These are phyloP conservation scores for Trichoderma asperelloides DNA, from an alignment of 495 filamentous ascomycete species.

Conservation along the genomic window DNA sequence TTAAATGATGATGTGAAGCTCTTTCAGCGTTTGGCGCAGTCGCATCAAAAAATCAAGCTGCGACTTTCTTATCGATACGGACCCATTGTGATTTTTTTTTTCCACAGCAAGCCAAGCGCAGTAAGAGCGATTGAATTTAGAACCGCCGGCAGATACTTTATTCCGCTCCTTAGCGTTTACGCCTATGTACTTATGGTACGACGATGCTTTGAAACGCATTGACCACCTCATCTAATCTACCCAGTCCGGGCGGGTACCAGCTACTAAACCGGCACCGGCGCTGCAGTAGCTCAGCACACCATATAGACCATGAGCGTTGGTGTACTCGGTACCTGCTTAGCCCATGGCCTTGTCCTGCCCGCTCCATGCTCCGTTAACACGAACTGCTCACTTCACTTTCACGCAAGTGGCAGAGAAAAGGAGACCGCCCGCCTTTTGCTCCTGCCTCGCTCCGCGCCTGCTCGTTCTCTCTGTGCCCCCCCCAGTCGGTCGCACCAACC, in stretches of 20 bases:
- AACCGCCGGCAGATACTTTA: not conserved
- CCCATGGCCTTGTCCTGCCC: not conserved
- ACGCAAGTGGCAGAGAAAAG: conserved; percentile 2
- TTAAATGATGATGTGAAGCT: not conserved
- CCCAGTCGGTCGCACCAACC: not conserved
- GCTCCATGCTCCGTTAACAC: not conserved
- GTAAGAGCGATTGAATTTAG: not conserved
- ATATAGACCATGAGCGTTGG: not conserved
- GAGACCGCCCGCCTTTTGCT: not conserved
- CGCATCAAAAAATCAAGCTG: conserved; percentile 11
- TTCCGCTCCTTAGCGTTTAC: not conserved
- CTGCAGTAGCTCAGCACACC: not conserved
- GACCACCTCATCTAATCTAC: not conserved
- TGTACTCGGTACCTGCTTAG: not conserved
- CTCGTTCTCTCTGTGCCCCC: not conserved
- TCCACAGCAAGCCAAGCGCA: not conserved
- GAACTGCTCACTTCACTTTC: not conserved
- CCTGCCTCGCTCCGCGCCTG: not conserved
- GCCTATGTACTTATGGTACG: not conserved
- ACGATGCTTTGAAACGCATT: not conserved
- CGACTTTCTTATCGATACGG: conserved; percentile 10
- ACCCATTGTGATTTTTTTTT: conserved; percentile 1
- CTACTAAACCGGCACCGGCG: not conserved
- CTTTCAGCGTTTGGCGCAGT: not conserved
- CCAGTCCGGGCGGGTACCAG: not conserved